phyloP scores from a whole-genome alignment of 1,284 basidiomycete genomes.

The Cryptococcus sp. region DNA sequence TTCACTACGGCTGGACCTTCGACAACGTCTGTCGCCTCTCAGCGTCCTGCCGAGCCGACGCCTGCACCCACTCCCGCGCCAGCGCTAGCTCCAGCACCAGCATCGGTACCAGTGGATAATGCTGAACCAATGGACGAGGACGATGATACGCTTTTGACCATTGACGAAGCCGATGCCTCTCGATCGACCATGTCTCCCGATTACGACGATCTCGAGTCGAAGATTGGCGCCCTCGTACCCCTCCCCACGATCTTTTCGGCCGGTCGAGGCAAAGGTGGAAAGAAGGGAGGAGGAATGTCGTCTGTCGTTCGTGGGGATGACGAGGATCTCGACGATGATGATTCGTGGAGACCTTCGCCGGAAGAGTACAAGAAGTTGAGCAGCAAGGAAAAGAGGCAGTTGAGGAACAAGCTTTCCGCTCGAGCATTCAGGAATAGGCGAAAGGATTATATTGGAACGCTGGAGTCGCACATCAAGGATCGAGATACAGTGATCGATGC shows the following conservation, averaged over 20 bases:
- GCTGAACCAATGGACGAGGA: background rate
- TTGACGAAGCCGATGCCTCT: slow-evolving; percentile 20
- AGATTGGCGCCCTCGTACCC: slow-evolving; percentile 39
- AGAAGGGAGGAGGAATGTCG: slow-evolving; percentile 48
- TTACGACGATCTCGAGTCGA: slow-evolving; percentile 28
- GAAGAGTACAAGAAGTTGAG: slow-evolving; percentile 95
- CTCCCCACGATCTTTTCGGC: slow-evolving; percentile 43
- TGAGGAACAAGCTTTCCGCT: slow-evolving; percentile 94
- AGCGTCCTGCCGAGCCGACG: background rate
- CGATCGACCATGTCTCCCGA: slow-evolving; percentile 20
- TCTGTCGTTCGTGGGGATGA: slow-evolving; percentile 45
- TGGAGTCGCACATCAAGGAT: slow-evolving; percentile 89
- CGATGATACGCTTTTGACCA: slow-evolving; percentile 28
- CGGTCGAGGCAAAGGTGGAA: slow-evolving; percentile 46
- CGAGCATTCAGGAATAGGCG: slow-evolving; percentile 88
- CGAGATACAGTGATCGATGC: slow-evolving; percentile 84
- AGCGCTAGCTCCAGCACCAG: background rate
- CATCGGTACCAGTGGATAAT: too few relatives aligned
- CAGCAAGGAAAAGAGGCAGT: slow-evolving; percentile 91
- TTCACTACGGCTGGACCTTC: background rate
- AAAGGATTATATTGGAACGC: slow-evolving; percentile 91
- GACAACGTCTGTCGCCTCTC: slow-evolving; percentile 19
- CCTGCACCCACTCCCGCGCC: background rate
- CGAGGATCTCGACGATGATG: slow-evolving; percentile 46
- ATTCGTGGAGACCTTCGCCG: slow-evolving; percentile 52